Evolutionary conservation across 1,284 basidiomycete species (phyloP).

Genomic region (Ganoderma multipileum): DNA sequence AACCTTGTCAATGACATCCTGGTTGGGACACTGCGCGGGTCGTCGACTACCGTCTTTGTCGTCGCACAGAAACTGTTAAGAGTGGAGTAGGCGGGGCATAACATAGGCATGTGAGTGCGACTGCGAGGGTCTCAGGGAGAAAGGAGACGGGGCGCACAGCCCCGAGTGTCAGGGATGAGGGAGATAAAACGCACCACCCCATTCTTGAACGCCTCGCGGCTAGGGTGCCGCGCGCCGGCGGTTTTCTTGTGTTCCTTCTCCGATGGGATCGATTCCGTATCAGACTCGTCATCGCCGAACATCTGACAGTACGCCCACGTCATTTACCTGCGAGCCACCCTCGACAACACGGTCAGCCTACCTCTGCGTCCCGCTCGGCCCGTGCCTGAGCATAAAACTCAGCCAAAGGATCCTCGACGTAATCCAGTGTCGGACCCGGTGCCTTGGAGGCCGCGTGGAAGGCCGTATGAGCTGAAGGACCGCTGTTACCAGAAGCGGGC

Average conservation of each 20-base stretch:
- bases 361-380: slow-evolving; percentile 51
- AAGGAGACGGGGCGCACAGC: not conserved
- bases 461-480: not conserved
- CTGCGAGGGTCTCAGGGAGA: not conserved
- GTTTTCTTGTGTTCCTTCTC: not conserved
- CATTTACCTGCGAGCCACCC: slow-evolving; percentile 5
- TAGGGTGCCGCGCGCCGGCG: not conserved
- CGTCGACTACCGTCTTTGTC: slow-evolving; percentile 43
- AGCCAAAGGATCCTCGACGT: slow-evolving; percentile 61
- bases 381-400: slow-evolving; percentile 66
- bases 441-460: not conserved
- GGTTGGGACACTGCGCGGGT: slow-evolving; percentile 54
- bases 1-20: slow-evolving; percentile 75
- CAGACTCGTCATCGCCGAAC: slow-evolving; percentile 18
- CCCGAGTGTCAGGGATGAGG: not conserved
- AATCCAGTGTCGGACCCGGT: not conserved
- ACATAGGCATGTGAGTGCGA: not conserved
- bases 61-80: slow-evolving; percentile 69
- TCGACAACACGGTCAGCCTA: slow-evolving; percentile 34
- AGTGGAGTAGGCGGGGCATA: not conserved
- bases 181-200: slow-evolving; percentile 11
- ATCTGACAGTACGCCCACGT: slow-evolving; percentile 21
- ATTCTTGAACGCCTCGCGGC: slow-evolving; percentile 23
- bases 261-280: slow-evolving; percentile 10
- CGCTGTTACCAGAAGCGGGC: slow-evolving; percentile 1